Evolutionary conservation across 2,329 filamentous ascomycete species (phyloP).

Genomic region (Xylaria sp.): DNA sequence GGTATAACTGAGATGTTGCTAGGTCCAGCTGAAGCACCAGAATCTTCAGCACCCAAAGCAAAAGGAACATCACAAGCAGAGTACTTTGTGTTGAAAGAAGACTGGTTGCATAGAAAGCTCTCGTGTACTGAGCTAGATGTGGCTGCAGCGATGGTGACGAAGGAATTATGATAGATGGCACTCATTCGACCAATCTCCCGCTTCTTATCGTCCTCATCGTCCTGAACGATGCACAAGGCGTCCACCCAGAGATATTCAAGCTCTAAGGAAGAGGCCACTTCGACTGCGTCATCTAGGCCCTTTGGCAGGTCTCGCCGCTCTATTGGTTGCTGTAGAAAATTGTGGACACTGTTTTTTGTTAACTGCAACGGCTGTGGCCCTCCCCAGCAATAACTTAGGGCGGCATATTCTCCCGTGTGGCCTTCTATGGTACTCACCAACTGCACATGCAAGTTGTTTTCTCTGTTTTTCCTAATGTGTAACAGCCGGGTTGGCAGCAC

Average conservation of each 20-base stretch:
- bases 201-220: slow-evolving; percentile 18
- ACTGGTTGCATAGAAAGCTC: slow-evolving; percentile 10
- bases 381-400: slow-evolving; percentile 27
- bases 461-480: slow-evolving; percentile 5
- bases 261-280: slow-evolving; percentile 7
- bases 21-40: background rate
- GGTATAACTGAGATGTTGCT: slow-evolving; percentile 10
- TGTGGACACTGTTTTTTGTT: slow-evolving; percentile 2
- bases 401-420: slow-evolving; percentile 20
- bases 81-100: slow-evolving; percentile 8
- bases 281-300: slow-evolving; percentile 2
- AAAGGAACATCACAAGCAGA: slow-evolving; percentile 11
- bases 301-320: slow-evolving; percentile 6
- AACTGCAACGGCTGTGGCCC: slow-evolving; percentile 10
- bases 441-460: slow-evolving; percentile 12
- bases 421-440: slow-evolving; percentile 6
- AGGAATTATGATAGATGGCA: slow-evolving; percentile 14
- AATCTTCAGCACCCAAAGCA: background rate
- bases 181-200: slow-evolving; percentile 10
- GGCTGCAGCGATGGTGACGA: slow-evolving; percentile 23
- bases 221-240: slow-evolving; percentile 14
- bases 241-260: slow-evolving; percentile 23
- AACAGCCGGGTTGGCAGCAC: slow-evolving; percentile 15
- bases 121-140: slow-evolving; percentile 20
- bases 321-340: slow-evolving; percentile 7